phyloP scores from a whole-genome alignment of 2,329 filamentous ascomycete species.

The Diaporthe citriasiana region DNA sequence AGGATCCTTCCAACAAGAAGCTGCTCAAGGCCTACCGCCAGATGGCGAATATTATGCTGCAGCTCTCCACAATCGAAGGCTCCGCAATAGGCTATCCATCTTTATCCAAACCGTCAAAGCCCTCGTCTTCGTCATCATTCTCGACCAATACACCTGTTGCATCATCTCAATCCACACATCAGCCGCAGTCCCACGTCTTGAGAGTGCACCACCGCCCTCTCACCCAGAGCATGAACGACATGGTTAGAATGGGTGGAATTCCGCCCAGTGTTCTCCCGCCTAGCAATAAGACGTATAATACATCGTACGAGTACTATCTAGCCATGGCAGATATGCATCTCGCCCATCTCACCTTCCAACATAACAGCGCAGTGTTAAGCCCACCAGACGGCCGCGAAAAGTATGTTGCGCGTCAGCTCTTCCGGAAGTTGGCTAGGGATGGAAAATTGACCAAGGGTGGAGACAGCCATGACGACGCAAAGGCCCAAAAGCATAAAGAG shows the following conservation, averaged over 20 bases:
- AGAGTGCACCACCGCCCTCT: not conserved
- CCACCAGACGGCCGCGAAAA: slow-evolving; percentile 50
- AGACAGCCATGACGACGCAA: not conserved
- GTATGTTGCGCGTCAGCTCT: slow-evolving; percentile 53
- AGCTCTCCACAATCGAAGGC: slow-evolving; percentile 27
- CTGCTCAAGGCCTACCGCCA: slow-evolving; percentile 33
- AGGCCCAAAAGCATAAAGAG: not conserved
- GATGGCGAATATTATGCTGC: slow-evolving; percentile 36
- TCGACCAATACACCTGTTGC: not conserved
- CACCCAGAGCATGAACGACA: slow-evolving; percentile 5
- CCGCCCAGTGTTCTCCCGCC: slow-evolving; percentile 6
- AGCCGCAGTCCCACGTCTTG: not conserved
- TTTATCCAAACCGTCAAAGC: not conserved
- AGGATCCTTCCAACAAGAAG: not conserved
- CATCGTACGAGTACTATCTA: slow-evolving; percentile 51
- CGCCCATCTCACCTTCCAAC: slow-evolving; percentile 54
- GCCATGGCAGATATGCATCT: slow-evolving; percentile 55
- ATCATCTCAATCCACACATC: not conserved
- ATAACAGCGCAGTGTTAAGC: slow-evolving; percentile 54
- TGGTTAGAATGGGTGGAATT: slow-evolving; percentile 2
- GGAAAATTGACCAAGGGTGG: not conserved
- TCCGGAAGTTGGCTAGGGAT: slow-evolving; percentile 48
- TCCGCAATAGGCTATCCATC: slow-evolving; percentile 20
- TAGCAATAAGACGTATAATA: slow-evolving; percentile 15
- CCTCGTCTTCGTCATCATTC: not conserved